Conservation (phyloP, 176 grass and related monocot genomes). For the Avena insularis region DNA sequence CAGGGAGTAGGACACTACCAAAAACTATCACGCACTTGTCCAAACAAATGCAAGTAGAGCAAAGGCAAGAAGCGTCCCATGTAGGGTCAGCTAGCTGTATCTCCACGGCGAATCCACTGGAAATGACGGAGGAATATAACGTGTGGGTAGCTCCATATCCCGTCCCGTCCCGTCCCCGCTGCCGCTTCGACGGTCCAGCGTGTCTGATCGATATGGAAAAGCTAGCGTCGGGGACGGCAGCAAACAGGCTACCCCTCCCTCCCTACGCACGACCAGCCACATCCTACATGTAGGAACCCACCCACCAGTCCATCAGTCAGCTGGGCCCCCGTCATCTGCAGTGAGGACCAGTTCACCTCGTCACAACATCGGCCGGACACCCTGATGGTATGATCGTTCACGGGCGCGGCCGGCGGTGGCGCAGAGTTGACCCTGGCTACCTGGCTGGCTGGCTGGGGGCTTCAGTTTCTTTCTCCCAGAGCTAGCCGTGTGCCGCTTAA, state of each 20-base stretch:
- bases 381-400: background rate
- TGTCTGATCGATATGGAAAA: background rate
- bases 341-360: background rate
- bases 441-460: background rate
- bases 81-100: background rate
- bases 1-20: no score
- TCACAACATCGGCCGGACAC: background rate
- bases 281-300: background rate
- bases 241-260: background rate
- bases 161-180: background rate
- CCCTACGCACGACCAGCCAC: background rate
- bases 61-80: no score
- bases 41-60: no score
- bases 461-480: background rate
- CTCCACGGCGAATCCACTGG: background rate
- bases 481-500: background rate
- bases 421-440: conserved; percentile 5
- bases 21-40: no score
- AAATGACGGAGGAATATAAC: conserved; percentile 43
- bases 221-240: conserved; percentile 35
- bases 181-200: background rate
- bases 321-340: background rate
- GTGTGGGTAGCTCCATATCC: background rate
- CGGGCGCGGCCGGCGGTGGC: background rate
- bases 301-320: background rate